Percentiles rank a stretch among this genome's conserved stretches.
Evolutionary conservation across 2,329 filamentous ascomycete species (phyloP).

Genomic region (Aplosporella prunicola): DNA sequence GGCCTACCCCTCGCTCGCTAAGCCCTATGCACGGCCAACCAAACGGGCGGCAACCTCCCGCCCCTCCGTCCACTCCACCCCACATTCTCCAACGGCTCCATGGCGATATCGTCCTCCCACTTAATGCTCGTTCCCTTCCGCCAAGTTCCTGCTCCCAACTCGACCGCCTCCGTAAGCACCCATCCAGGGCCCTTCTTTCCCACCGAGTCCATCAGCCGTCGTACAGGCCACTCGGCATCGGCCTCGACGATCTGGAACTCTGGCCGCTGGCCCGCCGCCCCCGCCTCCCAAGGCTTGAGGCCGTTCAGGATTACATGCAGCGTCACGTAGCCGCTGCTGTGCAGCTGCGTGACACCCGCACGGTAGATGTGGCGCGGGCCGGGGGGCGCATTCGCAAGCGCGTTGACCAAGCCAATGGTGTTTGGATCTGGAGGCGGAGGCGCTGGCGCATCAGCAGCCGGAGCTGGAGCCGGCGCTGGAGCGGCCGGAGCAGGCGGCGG

Average conservation of each 20-base stretch:
- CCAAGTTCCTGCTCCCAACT: conserved; percentile 11
- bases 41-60: conserved; percentile 1
- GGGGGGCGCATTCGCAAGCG: no score
- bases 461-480: no score
- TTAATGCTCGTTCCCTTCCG: conserved; percentile 9
- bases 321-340: no score
- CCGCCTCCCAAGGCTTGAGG: conserved; percentile 4
- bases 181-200: conserved; percentile 6
- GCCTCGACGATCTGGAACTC: conserved; percentile 5
- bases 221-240: conserved; percentile 9
- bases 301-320: no score
- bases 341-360: conserved; percentile 2
- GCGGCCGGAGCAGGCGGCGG: no score
- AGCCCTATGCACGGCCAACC: conserved; percentile 8
- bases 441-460: no score
- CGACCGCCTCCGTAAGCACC: conserved; percentile 12
- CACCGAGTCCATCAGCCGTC: conserved; percentile 7
- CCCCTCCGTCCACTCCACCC: conserved; percentile 9
- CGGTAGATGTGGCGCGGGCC: conserved; percentile 3
- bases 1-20: no score
- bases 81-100: background rate
- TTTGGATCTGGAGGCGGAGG: no score
- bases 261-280: background rate
- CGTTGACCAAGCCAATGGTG: no score
- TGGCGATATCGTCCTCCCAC: background rate